Evolutionary conservation across 208 protist species (phyloP).

Genomic region (Lotmaria passim): DNA sequence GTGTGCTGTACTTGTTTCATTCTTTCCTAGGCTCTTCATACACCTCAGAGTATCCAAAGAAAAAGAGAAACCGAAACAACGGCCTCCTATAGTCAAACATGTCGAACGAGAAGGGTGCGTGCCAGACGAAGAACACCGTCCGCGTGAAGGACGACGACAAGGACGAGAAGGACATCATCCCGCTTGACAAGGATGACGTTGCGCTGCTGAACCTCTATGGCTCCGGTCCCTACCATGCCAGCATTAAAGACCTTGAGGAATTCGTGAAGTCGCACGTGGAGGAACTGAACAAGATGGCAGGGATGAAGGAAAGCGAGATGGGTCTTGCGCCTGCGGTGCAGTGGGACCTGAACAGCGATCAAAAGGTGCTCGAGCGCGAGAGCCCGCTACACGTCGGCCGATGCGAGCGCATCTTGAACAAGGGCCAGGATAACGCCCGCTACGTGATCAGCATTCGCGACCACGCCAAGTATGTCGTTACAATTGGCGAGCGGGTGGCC

Average conservation of each 20-base stretch:
- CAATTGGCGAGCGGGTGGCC: constrained; percentile 97
- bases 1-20: too few relatives aligned
- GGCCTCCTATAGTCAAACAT: constrained; percentile 40
- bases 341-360: constrained; percentile 99
- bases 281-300: constrained; percentile 95
- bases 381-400: constrained; percentile 98
- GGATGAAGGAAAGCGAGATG: constrained; percentile 99
- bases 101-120: constrained; percentile 88
- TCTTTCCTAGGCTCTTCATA: too few relatives aligned
- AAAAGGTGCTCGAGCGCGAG: constrained; percentile 96
- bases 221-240: constrained; percentile 95
- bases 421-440: constrained; percentile 91
- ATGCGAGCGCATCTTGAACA: constrained; percentile 99
- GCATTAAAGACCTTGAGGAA: constrained; percentile 97
- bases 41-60: too few relatives aligned
- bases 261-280: constrained; percentile 97
- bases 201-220: constrained; percentile 99
- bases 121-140: constrained; percentile 80
- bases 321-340: constrained; percentile 97
- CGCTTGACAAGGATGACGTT: constrained; percentile 98
- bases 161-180: constrained; percentile 90
- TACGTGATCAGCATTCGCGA: constrained; percentile 99
- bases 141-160: constrained; percentile 77
- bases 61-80: neutral
- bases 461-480: constrained; percentile 99